These are phyloP conservation scores for Tolypocladium guangdongense DNA, from an alignment of 2,329 filamentous ascomycete genomes.

Conservation along the genomic window DNA sequence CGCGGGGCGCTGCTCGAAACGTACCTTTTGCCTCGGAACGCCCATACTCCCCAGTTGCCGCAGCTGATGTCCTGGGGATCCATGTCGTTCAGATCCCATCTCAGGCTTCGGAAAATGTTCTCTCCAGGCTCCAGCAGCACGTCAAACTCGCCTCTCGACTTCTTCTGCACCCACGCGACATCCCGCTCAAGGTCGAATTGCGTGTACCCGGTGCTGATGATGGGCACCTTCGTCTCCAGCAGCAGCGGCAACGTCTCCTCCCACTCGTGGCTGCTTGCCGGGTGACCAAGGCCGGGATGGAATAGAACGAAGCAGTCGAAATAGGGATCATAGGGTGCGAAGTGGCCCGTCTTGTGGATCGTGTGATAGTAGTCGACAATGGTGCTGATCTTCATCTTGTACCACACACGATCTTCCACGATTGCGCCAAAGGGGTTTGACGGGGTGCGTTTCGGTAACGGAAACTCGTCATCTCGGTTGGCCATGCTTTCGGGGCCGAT, in stretches of 20 bases:
- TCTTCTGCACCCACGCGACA: slow-evolving; percentile 78
- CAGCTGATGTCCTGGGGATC: slow-evolving; percentile 91
- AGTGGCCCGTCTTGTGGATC: slow-evolving; percentile 80
- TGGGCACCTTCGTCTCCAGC: slow-evolving; percentile 88
- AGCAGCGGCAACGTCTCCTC: slow-evolving; percentile 78
- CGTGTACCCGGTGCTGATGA: slow-evolving; percentile 92
- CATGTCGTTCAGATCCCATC: slow-evolving; percentile 94
- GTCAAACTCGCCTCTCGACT: slow-evolving; percentile 83
- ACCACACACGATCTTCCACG: slow-evolving; percentile 80
- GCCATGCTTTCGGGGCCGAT: slow-evolving; percentile 94
- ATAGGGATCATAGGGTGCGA: slow-evolving; percentile 93
- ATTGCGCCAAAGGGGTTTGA: slow-evolving; percentile 89
- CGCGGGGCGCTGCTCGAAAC: slow-evolving; percentile 13
- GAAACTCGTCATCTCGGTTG: slow-evolving; percentile 87
- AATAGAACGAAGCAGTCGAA: slow-evolving; percentile 97
- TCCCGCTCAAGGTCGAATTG: slow-evolving; percentile 91
- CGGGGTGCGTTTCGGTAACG: slow-evolving; percentile 74
- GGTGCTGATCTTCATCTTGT: slow-evolving; percentile 90
- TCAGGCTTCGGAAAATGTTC: slow-evolving; percentile 83
- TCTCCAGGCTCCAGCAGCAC: slow-evolving; percentile 84
- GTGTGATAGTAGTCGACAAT: slow-evolving; percentile 98
- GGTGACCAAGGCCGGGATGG: slow-evolving; percentile 91
- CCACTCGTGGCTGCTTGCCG: slow-evolving; percentile 90
- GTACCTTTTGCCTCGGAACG: slow-evolving; percentile 92
- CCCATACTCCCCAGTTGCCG: slow-evolving; percentile 96